Evolutionary conservation across 768 basidiomycete genomes (phyloP).

Genomic region (Hypsizygus marmoreus): DNA sequence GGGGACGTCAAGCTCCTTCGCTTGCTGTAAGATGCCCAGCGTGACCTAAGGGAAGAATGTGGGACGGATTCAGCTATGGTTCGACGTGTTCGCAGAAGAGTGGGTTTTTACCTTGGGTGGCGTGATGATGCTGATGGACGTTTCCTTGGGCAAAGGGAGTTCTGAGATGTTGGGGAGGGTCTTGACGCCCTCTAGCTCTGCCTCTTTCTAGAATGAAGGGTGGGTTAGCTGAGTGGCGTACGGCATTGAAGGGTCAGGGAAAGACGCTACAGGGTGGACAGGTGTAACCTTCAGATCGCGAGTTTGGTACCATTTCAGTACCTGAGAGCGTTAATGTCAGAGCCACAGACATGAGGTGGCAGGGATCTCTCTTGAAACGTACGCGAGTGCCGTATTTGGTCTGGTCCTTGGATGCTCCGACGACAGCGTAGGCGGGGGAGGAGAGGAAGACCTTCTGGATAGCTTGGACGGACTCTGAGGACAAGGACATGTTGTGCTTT

Average conservation of each 20-base stretch:
- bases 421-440: slow-evolving; percentile 69
- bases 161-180: slow-evolving; percentile 58
- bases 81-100: too few species aligned
- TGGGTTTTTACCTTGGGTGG: slow-evolving; percentile 70
- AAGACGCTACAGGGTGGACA: slow-evolving; percentile 64
- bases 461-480: slow-evolving; percentile 26
- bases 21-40: slow-evolving; percentile 63
- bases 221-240: too few species aligned
- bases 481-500: slow-evolving; percentile 3
- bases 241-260: too few species aligned
- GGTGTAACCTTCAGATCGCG: slow-evolving; percentile 65
- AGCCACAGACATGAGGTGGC: neutral
- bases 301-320: slow-evolving; percentile 75
- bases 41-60: slow-evolving; percentile 53
- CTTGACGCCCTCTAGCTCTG: slow-evolving; percentile 64
- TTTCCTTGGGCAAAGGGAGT: slow-evolving; percentile 61
- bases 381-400: slow-evolving; percentile 81
- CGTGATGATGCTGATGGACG: slow-evolving; percentile 79
- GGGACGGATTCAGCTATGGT: neutral
- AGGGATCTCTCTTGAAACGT: slow-evolving; percentile 2
- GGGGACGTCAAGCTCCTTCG: slow-evolving; percentile 69
- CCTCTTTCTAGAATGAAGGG: slow-evolving; percentile 71
- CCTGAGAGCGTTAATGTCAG: slow-evolving; percentile 36
- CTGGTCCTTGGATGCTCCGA: slow-evolving; percentile 81
- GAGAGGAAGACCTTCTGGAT: slow-evolving; percentile 63